Base-by-base conservation (phyloP, 768 basidiomycete genomes). In the Fibroporia radiculosa region DNA sequence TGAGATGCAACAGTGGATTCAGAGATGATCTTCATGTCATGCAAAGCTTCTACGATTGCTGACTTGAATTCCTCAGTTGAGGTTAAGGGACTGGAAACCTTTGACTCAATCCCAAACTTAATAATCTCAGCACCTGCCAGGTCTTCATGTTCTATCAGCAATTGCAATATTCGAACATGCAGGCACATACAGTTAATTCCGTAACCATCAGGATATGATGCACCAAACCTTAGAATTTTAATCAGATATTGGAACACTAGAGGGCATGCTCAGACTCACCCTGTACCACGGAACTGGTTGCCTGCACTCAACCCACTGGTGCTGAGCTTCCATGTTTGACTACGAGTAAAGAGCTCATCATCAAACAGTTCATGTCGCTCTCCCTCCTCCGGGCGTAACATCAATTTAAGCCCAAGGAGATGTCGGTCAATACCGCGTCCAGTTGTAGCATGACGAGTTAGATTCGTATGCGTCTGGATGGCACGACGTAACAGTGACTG, bases 101-200 rank as follows among this genome's bases (percentile, higher is more conserved):
- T 98, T 35, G 85, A 89, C 61, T 98, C 95, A 58, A 96, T 80
- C 2, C 95, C 93, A 65, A 96, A 93, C 63, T 92, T 93, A 58
- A 98, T 71, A 46, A 80, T 69, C 33, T 81, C 66, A 12, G 82
- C 78, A 12, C 82, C 89, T 45, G 86, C 76, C 47, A 95, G 75
- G 62, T 96, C 93, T 95, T 53, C 19, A 24, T 36, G 35, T 42
- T n/a, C n/a, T n/a, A n/a, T n/a, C 25, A 65, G 62, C 59, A 47
- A 61, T 10, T 11, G 29, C 16, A 12, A 24, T 24, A 18, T 2
- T 31, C 7, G 37, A 38, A 41, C 12, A 13, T 23, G 48, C 37
- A 33, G 27, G 19, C 29, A 3, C 31, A 56, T 59, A 92, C 92
- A 97, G 60, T 90, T 95, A 54, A 96, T 84, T 1, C 93, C 93